Conservation (phyloP, 1,139 yeast genomes). For the Arxiozyma heterogenica region DNA sequence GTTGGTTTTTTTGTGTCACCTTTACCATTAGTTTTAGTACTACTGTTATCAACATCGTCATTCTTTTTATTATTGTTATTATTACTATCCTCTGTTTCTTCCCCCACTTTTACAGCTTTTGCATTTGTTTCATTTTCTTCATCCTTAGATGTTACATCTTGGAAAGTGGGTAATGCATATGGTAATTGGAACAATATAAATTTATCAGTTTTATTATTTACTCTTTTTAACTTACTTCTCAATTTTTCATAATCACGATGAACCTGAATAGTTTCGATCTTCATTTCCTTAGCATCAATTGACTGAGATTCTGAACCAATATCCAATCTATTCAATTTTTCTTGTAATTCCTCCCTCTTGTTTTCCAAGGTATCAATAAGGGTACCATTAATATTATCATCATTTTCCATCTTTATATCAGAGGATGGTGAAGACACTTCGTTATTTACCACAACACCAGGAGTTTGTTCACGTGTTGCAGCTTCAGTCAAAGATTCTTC, state of each 20-base stretch:
- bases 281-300: conserved; percentile 30
- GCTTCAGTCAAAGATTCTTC: conserved; percentile 24
- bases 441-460: conserved; percentile 5
- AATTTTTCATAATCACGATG: conserved; percentile 34
- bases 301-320: conserved; percentile 20
- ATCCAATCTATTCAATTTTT: conserved; percentile 24
- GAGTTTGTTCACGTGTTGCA: conserved; percentile 27
- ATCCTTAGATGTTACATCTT: conserved; percentile 17
- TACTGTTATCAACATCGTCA: neutral
- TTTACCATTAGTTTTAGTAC: too few relatives aligned
- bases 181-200: conserved; percentile 67
- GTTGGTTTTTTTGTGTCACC: conserved; percentile 1
- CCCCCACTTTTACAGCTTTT: neutral
- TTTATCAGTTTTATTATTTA: conserved; percentile 34
- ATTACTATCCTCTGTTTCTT: conserved; percentile 6
- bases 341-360: conserved; percentile 22
- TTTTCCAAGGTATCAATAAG: conserved; percentile 28
- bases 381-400: conserved; percentile 3
- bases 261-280: conserved; percentile 28
- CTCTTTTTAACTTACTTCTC: conserved; percentile 24
- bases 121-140: conserved; percentile 8
- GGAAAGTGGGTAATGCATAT: conserved; percentile 50
- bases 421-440: neutral
- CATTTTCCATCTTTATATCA: neutral
- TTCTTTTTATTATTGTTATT: conserved; percentile 3